These are phyloP conservation scores for Pichia sp. DNA, from an alignment of 1,139 yeast genomes.

Conservation along the genomic window DNA sequence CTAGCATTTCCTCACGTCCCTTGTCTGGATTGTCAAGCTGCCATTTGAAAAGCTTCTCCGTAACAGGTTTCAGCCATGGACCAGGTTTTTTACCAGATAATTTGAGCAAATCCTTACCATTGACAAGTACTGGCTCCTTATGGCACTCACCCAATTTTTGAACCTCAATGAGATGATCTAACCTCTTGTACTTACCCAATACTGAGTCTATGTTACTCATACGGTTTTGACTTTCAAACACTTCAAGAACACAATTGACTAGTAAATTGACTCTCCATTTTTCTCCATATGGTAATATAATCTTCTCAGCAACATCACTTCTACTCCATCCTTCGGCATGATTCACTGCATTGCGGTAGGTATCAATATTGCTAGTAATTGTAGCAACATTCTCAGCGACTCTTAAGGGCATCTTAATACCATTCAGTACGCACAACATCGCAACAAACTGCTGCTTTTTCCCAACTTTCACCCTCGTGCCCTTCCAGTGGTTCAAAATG, in stretches of 20 bases:
- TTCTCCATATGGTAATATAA: conserved; percentile 45
- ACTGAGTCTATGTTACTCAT: conserved; percentile 3
- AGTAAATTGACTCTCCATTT: conserved; percentile 40
- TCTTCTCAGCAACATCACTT: conserved; percentile 52
- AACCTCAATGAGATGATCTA: conserved; percentile 20
- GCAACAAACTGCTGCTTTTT: conserved; percentile 29
- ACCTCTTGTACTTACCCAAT: conserved; percentile 8
- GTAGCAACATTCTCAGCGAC: conserved; percentile 47
- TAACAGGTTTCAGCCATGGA: conserved; percentile 65
- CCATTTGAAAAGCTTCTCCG: conserved; percentile 54
- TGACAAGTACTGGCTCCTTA: conserved; percentile 46
- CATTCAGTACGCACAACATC: conserved; percentile 43
- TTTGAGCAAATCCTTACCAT: conserved; percentile 60
- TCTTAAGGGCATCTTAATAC: conserved; percentile 56
- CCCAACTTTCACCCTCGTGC: conserved; percentile 28
- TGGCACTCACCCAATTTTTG: conserved; percentile 36
- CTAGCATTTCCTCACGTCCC: conserved; percentile 46
- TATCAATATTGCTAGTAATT: conserved; percentile 28
- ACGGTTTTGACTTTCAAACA: conserved; percentile 12
- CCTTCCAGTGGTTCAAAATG: conserved; percentile 44
- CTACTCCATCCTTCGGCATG: conserved; percentile 30
- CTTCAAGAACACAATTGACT: conserved; percentile 19
- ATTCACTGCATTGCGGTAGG: conserved; percentile 16
- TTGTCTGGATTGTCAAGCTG: conserved; percentile 66
- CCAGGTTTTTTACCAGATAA: conserved; percentile 62